phyloP scores from a whole-genome alignment of 495 filamentous ascomycete species.

The Tuber melanosporum region DNA sequence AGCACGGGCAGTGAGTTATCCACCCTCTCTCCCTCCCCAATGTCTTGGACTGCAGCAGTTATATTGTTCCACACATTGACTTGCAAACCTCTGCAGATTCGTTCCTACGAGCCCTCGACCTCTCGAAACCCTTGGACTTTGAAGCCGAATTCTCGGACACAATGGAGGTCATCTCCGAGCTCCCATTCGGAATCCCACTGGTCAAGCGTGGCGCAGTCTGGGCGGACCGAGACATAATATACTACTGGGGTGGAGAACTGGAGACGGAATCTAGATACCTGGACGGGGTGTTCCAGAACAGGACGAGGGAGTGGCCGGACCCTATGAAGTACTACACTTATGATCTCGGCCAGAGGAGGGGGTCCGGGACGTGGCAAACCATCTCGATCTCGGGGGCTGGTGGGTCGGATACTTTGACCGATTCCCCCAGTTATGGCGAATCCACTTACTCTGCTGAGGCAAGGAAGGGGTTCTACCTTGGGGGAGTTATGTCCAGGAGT shows the following conservation, averaged over 20 bases:
- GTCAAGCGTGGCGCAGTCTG: neutral
- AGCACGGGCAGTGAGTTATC: neutral
- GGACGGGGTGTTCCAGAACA: neutral
- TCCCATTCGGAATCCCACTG: neutral
- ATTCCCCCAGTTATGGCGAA: neutral
- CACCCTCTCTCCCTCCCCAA: neutral
- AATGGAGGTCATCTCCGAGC: neutral
- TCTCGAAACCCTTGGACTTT: neutral
- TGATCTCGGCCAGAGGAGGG: neutral
- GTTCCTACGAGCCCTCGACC: neutral
- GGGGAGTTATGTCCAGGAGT: neutral
- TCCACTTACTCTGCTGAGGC: neutral
- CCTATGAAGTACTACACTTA: slow-evolving; percentile 1
- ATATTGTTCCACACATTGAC: neutral
- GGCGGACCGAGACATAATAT: neutral
- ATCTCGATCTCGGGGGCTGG: neutral
- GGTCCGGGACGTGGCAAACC: neutral
- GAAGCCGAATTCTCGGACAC: neutral
- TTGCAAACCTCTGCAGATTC: neutral
- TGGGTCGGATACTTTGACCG: neutral
- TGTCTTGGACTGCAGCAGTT: neutral
- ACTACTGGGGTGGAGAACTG: neutral
- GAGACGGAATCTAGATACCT: neutral
- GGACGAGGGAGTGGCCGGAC: neutral
- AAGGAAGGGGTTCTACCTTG: neutral